These are phyloP conservation scores for Spergularia azorica DNA, from an alignment of 179 eudicot genomes.

Conservation along the genomic window DNA sequence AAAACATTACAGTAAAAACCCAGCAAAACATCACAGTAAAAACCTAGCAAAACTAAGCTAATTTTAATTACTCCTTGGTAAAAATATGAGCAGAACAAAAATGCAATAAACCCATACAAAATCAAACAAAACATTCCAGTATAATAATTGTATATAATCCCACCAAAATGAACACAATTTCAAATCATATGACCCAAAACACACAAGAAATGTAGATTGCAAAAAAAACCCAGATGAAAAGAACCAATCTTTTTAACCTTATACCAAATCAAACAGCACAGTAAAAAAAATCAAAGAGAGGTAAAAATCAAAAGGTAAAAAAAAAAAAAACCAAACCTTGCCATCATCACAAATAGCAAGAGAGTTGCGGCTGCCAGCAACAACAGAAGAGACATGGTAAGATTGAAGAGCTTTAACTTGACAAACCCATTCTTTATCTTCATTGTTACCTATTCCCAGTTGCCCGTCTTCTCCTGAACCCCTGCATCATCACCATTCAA, in stretches of 20 bases:
- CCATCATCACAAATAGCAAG: constrained; percentile 91
- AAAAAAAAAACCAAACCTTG: constrained; percentile 47
- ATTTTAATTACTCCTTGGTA: too few relatives aligned
- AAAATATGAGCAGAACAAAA: too few relatives aligned
- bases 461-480: constrained; percentile 99
- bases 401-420: constrained; percentile 53
- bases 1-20: neutral
- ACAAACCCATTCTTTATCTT: constrained; percentile 82
- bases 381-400: constrained; percentile 58
- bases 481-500: constrained; percentile 41
- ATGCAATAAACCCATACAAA: too few relatives aligned
- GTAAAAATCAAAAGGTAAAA: neutral
- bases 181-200: neutral
- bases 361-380: constrained; percentile 95
- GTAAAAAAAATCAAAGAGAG: neutral
- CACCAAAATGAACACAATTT: constrained; percentile 2
- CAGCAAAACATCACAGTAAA: neutral
- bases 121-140: too few relatives aligned
- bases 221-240: constrained; percentile 21
- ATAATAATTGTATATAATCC: neutral
- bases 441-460: constrained; percentile 76
- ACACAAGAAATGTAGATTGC: constrained; percentile 3
- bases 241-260: neutral
- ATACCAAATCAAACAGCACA: neutral
- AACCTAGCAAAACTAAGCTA: constrained; percentile 9